Evolutionary conservation across 2,329 filamentous ascomycete species (phyloP).

Genomic region (Chalaropsis thielavioides): DNA sequence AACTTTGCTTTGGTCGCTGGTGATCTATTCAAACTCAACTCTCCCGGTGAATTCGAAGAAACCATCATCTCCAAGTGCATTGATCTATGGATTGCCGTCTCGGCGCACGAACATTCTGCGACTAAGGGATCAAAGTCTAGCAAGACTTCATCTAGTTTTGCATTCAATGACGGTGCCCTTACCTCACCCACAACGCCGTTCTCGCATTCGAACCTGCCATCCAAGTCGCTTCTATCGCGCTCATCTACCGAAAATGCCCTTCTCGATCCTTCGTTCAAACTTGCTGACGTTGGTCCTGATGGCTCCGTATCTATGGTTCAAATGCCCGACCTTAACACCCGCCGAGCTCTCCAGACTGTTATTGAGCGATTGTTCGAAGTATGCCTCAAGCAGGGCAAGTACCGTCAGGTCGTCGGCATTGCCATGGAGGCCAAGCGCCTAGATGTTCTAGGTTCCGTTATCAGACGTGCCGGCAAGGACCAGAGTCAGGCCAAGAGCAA

Average conservation of each 20-base stretch:
- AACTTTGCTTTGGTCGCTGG: conserved; percentile 89
- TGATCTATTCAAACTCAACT: conserved; percentile 85
- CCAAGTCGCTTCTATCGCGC: conserved; percentile 87
- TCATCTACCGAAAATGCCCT: conserved; percentile 4
- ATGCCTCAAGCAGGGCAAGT: conserved; percentile 73
- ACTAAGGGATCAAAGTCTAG: conserved; percentile 29
- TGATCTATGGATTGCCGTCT: conserved; percentile 85
- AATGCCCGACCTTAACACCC: conserved; percentile 52
- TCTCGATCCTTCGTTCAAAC: conserved; percentile 42
- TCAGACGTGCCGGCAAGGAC: conserved; percentile 76
- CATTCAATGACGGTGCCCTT: conserved; percentile 53
- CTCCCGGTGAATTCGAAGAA: conserved; percentile 90
- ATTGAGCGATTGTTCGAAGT: conserved; percentile 84
- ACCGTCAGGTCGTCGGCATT: conserved; percentile 92
- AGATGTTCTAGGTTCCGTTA: conserved; percentile 71
- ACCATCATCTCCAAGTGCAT: conserved; percentile 98
- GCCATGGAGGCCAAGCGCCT: conserved; percentile 89
- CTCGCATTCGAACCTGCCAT: conserved; percentile 81
- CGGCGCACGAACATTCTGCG: conserved; percentile 35
- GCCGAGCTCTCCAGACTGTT: conserved; percentile 65
- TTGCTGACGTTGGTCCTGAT: conserved; percentile 3
- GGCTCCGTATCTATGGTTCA: conserved; percentile 35
- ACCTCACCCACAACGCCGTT: conserved; percentile 89
- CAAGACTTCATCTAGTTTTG: conserved; percentile 57
- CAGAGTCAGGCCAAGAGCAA: conserved; percentile 49